Evolutionary conservation across 306 rosid species (phyloP), one percentile per base, ranked within the genome.

Genomic region (Amphicarpaea edgeworthii): DNA sequence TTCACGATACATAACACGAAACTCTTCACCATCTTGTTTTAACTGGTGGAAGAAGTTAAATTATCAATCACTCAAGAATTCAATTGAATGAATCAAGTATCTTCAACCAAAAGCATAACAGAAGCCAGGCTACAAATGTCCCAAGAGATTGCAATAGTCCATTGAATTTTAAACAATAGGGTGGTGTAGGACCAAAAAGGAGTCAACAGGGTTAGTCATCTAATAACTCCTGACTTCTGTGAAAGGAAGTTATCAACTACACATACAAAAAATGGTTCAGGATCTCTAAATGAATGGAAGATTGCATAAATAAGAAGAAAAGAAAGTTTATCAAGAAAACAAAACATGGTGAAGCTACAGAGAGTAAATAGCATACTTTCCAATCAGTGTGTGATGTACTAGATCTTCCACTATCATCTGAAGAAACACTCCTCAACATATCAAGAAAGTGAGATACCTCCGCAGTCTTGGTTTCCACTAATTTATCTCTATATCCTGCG

Each of bases 1-100:
- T 79, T 92, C 90, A 1, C 91, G 85, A 76, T 90, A 90, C 97
- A 92, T 92, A 16, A 92, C 97, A 20, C 96, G 93, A 62, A 82
- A 90, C 72, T 87, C 90, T 72, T 92, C 96, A 63, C 78, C 85
- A 38, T 92, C 97, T 28, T 90, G 93, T 82, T 92, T 92, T 70
- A 87, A 83, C 97, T 92, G 93, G 49, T 70, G 73, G 65, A 79
- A 77, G 24, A 85, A 78, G 77, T 16, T 49, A 19, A 50, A 19
- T 78, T n/a, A 46, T 64, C 30, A 63, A 61, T 19, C 19, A 53
- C 50, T 19, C 4, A 0, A 16, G 14, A 28, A 16, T 10, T 58
- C 20, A 47, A 72, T 34, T 37, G 2, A 30, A 12, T 12, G 63
- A 38, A n/a, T 23, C 30, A 67, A 51, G 58, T 24, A 41, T 65